Evolutionary conservation across 805 yeast genomes (phyloP).

Genomic region (Hanseniaspora valbyensis): DNA sequence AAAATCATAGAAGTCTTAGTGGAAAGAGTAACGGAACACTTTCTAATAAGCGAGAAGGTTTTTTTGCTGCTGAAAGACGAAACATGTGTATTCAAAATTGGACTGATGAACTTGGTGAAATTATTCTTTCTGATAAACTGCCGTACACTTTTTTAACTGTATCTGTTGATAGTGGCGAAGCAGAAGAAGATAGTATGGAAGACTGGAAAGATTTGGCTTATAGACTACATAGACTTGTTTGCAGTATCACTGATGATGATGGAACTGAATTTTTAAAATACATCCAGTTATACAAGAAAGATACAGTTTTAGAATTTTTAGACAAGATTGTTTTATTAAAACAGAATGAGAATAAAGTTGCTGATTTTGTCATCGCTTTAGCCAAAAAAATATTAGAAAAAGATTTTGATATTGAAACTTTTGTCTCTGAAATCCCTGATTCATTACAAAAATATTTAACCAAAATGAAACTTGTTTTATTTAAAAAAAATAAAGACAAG

Average conservation of each 20-base stretch:
- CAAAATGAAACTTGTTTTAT: neutral
- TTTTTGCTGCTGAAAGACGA: neutral
- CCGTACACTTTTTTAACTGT: no score
- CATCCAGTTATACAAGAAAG: neutral
- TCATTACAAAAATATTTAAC: neutral
- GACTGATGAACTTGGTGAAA: neutral
- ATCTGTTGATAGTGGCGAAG: no score
- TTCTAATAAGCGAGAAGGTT: neutral
- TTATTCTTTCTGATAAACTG: neutral
- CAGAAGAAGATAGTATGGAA: neutral
- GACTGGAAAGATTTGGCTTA: neutral
- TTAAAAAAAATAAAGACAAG: neutral
- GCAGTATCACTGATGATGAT: neutral
- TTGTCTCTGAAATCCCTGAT: neutral
- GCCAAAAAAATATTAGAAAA: neutral
- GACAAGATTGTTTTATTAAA: neutral
- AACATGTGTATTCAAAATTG: neutral
- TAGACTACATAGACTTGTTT: neutral
- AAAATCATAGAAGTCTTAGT: neutral
- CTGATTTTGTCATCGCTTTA: neutral
- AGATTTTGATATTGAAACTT: neutral
- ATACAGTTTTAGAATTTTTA: neutral
- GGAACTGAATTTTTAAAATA: neutral
- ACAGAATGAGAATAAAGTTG: neutral
- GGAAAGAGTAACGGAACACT: no score